These are phyloP conservation scores for Penicillium cataractarum DNA, from an alignment of 495 filamentous ascomycete species.

Conservation along the genomic window DNA sequence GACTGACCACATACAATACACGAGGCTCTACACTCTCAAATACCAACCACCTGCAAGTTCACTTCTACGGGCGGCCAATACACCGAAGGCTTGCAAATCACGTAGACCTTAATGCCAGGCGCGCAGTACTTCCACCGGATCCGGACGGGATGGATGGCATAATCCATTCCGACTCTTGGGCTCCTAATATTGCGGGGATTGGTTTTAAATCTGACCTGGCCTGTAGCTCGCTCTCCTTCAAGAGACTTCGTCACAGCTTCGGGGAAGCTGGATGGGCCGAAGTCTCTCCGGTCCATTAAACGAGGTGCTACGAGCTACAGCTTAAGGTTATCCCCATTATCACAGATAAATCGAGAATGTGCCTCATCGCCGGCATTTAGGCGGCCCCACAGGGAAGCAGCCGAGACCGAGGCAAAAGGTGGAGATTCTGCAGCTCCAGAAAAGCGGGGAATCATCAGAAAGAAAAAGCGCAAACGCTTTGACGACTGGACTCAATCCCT, in stretches of 20 bases:
- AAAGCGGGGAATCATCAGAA: constrained; percentile 14
- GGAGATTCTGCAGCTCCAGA: constrained; percentile 3
- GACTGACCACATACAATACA: neutral
- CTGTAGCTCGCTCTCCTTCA: no score
- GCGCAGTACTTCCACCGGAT: no score
- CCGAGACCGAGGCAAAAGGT: constrained; percentile 18
- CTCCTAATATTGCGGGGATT: no score
- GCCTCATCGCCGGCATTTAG: neutral
- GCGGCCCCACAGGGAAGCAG: constrained; percentile 12
- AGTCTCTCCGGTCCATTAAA: no score
- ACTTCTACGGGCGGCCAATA: neutral
- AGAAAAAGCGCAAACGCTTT: no score
- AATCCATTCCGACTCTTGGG: no score
- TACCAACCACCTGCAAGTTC: neutral
- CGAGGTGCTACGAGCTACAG: no score
- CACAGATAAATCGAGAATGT: neutral
- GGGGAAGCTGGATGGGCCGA: no score
- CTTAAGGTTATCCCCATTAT: neutral
- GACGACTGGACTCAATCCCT: no score
- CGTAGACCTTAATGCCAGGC: neutral
- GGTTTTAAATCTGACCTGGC: no score
- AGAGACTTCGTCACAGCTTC: no score
- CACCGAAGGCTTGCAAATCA: neutral
- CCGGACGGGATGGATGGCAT: no score
- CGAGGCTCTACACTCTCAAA: neutral